Evolutionary conservation across 2,329 filamentous ascomycete genomes (phyloP).

Genomic region (Orbilia ellipsospora): DNA sequence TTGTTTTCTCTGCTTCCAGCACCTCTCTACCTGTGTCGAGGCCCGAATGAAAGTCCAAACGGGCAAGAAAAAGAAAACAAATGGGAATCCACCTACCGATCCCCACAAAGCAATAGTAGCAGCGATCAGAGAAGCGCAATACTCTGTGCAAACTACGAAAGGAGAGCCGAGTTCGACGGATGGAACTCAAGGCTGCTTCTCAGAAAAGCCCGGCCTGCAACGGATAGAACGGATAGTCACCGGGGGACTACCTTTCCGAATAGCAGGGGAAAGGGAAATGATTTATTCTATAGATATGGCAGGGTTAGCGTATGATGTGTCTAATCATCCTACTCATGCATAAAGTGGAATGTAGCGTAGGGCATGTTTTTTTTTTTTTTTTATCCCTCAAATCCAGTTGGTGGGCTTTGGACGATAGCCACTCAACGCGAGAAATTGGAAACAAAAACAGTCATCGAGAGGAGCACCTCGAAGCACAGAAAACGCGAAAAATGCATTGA

Average conservation of each 20-base stretch:
- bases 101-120: conserved; percentile 20
- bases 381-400: conserved; percentile 53
- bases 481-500: conserved; percentile 51
- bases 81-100: conserved; percentile 41
- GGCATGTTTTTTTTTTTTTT: conserved; percentile 43
- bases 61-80: conserved; percentile 16
- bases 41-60: conserved; percentile 9
- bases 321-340: conserved; percentile 53
- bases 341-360: conserved; percentile 53
- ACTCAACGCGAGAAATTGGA: conserved; percentile 46
- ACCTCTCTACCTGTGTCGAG: conserved; percentile 9
- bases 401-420: conserved; percentile 28
- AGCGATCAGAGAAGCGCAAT: conserved; percentile 15
- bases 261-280: conserved; percentile 28
- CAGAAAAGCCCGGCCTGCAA: conserved; percentile 46
- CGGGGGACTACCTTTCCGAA: conserved; percentile 41
- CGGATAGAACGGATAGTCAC: conserved; percentile 41
- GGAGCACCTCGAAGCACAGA: conserved; percentile 31
- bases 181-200: conserved; percentile 41
- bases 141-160: conserved; percentile 16
- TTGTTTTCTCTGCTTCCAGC: conserved; percentile 19
- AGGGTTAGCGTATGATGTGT: conserved; percentile 55
- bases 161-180: conserved; percentile 49
- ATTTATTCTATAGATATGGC: conserved; percentile 41
- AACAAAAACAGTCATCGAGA: conserved; percentile 51